Evolutionary conservation across 2,329 filamentous ascomycete species (phyloP), one percentile per base, ranked within the genome.

Genomic region (Exophiala bonariae): DNA sequence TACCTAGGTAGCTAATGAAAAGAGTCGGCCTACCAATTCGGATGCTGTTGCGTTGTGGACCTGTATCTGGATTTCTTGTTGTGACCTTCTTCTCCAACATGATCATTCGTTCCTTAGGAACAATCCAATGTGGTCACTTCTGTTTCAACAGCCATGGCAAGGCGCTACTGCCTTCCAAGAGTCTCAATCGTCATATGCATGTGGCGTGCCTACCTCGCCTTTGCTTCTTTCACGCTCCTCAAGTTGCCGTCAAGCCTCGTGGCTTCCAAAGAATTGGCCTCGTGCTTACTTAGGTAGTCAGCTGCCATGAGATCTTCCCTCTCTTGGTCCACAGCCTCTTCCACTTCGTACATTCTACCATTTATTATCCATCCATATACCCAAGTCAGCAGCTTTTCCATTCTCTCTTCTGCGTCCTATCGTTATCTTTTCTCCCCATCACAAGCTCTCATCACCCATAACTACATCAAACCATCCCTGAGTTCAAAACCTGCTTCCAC

Each of bases 401-500:
- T 43, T 41, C 38, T 9, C 18, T 38, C 33, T 41, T 22, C 37
- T 19, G 11, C 44, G 20, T 31, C 13, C 28, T 51, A 53, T 53
- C 38, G 22, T 46, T 53, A 49, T 47, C 42, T 16, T 23, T 35
- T 14, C 23, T n/a, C 31, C 17, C 18, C n/a, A 36, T 50, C 51
- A 49, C 47, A 16, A 48, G 38, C 38, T 44, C 26, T 16, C 28
- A 19, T 41, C 33, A 20, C 32, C n/a, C n/a, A 16, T 43, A 31
- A 28, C n/a, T 41, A 17, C 32, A 33, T 17, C 10, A 13, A 38
- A n/a, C 20, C 32, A 5, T 20, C 41, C 20, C 17, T 22, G 39
- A 34, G 34, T 37, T 28, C 11, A 14, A 37, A 11, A 38, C 13
- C 10, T 7, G 22, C 26, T 39, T 30, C 31, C 41, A 51, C 34